Conservation (phyloP, 2,329 filamentous ascomycete genomes). For the Talaromyces piceae region DNA sequence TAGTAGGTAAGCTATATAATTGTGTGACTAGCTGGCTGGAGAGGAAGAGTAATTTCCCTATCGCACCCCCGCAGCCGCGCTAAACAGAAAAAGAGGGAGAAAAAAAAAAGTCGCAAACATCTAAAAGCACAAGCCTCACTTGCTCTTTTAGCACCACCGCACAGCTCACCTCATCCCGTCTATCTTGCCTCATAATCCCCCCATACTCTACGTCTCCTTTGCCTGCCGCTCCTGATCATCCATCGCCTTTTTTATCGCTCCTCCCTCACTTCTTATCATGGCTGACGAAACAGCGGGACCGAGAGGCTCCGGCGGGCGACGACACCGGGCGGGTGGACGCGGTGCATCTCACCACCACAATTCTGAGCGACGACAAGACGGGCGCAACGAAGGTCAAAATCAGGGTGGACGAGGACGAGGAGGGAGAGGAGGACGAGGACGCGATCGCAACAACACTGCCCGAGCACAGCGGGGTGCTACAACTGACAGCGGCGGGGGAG, state of each 20-base stretch:
- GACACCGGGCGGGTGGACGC: conserved; percentile 22
- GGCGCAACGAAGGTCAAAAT: conserved; percentile 18
- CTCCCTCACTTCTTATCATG: conserved; percentile 10
- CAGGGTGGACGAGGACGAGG: conserved; percentile 28
- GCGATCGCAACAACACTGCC: conserved; percentile 19
- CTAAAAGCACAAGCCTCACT: neutral
- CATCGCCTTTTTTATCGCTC: neutral
- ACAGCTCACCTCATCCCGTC: neutral
- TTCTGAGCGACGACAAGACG: conserved; percentile 21
- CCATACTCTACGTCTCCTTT: neutral
- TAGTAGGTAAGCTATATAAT: too few species aligned
- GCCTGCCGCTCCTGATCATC: neutral
- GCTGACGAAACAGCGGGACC: conserved; percentile 16
- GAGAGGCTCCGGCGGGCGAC: conserved; percentile 32
- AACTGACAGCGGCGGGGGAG: conserved; percentile 9
- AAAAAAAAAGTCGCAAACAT: neutral
- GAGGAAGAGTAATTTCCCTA: too few species aligned
- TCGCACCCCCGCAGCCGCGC: too few species aligned
- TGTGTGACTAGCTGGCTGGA: too few species aligned
- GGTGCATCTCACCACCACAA: conserved; percentile 24
- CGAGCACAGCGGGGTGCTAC: conserved; percentile 13
- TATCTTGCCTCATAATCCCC: neutral
- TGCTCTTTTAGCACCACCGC: neutral
- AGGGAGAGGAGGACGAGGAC: conserved; percentile 25
- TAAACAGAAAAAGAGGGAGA: too few species aligned